A percentile compares a stretch with the other conserved stretches of the same genome.
These are phyloP conservation scores for Diaporthe helianthi DNA, from an alignment of 2,329 filamentous ascomycete genomes.

Conservation along the genomic window DNA sequence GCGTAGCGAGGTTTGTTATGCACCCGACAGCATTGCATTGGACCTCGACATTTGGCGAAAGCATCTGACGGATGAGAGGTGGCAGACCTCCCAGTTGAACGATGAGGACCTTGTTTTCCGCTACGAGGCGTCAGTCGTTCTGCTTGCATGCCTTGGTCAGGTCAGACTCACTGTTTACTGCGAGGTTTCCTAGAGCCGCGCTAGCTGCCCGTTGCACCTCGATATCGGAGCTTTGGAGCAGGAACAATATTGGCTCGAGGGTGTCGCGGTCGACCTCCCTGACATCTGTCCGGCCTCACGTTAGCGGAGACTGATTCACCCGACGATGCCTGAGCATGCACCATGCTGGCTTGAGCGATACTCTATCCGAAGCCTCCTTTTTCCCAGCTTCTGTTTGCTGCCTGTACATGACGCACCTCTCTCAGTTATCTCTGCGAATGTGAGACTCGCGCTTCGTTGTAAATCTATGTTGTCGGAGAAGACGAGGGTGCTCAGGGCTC, in stretches of 20 bases:
- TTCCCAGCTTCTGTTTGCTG: constrained; percentile 11
- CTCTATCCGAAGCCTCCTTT: not conserved
- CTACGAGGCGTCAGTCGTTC: constrained; percentile 62
- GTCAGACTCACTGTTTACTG: constrained; percentile 82
- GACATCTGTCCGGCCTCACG: constrained; percentile 71
- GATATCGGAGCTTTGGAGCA: constrained; percentile 93
- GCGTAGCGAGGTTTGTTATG: constrained; percentile 97
- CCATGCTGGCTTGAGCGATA: not conserved
- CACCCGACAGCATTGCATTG: constrained; percentile 99
- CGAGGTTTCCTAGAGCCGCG: constrained; percentile 92
- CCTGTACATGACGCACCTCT: constrained; percentile 69
- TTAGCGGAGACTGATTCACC: constrained; percentile 27
- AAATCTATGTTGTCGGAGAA: constrained; percentile 99
- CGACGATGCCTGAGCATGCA: not conserved
- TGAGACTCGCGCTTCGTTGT: constrained; percentile 95
- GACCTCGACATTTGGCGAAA: constrained; percentile 96
- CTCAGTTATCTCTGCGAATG: constrained; percentile 98
- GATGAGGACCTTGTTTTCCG: constrained; percentile 97
- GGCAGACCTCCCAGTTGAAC: constrained; percentile 89
- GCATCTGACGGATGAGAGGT: constrained; percentile 97
- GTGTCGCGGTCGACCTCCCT: constrained; percentile 94
- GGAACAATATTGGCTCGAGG: constrained; percentile 92
- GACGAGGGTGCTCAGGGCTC: constrained; percentile 91
- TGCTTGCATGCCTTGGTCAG: not conserved
- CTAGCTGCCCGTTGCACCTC: constrained; percentile 97